phyloP scores from a whole-genome alignment of 257 asterid genomes.

The Petunia secreta region DNA sequence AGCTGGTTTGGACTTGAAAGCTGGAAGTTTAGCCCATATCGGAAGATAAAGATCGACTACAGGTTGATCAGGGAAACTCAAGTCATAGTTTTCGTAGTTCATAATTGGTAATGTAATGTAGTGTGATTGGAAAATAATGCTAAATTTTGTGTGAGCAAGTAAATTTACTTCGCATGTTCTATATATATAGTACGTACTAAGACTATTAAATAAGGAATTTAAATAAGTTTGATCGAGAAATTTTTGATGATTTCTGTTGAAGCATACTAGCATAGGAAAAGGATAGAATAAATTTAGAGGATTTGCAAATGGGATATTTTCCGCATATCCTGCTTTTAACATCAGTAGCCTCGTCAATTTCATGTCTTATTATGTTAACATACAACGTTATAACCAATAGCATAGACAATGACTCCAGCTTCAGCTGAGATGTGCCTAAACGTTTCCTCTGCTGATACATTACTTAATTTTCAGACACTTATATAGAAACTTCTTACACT shows the following conservation, averaged over 20 bases:
- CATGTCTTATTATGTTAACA: background rate
- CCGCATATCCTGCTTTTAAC: background rate
- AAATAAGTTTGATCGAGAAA: background rate
- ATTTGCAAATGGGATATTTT: background rate
- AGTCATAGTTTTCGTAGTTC: slow-evolving; percentile 67
- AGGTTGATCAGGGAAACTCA: slow-evolving; percentile 67
- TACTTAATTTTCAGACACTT: too few species aligned
- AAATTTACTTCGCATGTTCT: background rate
- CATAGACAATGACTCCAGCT: background rate
- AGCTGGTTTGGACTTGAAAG: slow-evolving; percentile 66
- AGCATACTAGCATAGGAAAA: too few species aligned
- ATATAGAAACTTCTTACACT: too few species aligned
- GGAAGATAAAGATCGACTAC: slow-evolving; percentile 79
- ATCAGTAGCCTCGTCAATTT: slow-evolving; percentile 20
- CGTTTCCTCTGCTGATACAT: background rate
- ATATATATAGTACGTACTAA: background rate
- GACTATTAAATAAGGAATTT: background rate
- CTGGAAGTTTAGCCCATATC: slow-evolving; percentile 59
- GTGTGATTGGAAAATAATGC: background rate
- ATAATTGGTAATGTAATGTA: slow-evolving; percentile 7
- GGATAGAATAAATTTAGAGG: background rate
- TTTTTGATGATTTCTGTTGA: background rate
- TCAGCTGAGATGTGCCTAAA: background rate
- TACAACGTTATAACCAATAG: background rate
- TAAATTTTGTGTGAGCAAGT: slow-evolving; percentile 2